Conservation (phyloP, 1,284 basidiomycete species). For the Lentinus polychrous region DNA sequence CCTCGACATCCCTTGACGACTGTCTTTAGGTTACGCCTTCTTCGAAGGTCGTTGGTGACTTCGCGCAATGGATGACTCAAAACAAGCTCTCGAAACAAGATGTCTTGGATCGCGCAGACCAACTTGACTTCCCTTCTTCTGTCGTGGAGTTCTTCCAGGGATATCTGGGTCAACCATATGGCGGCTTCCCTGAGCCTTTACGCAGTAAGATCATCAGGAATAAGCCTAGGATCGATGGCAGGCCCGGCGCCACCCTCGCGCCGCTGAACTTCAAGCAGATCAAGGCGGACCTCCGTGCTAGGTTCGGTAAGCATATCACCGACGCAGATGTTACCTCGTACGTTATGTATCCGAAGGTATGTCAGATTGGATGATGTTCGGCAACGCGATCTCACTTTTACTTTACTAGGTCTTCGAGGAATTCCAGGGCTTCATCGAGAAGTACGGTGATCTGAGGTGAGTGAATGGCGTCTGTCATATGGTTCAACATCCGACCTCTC, state of each 20-base stretch:
- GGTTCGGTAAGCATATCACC: constrained; percentile 92
- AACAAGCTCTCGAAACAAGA: constrained; percentile 87
- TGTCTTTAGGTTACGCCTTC: constrained; percentile 84
- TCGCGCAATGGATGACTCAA: constrained; percentile 98
- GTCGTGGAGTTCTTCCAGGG: constrained; percentile 98
- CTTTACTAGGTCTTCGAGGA: constrained; percentile 86
- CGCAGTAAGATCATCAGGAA: constrained; percentile 90
- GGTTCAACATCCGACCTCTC: not conserved
- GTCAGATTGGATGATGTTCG: constrained; percentile 7
- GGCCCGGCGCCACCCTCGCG: constrained; percentile 83
- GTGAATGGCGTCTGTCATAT: constrained; percentile 4
- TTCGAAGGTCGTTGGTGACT: constrained; percentile 98
- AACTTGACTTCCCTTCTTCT: constrained; percentile 95
- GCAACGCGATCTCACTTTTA: constrained; percentile 7
- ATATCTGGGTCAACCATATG: constrained; percentile 93
- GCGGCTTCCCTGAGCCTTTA: constrained; percentile 97
- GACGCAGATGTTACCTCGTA: constrained; percentile 92
- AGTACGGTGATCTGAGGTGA: constrained; percentile 91
- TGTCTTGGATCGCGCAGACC: constrained; percentile 80
- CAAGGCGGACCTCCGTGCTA: constrained; percentile 87
- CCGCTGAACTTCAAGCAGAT: constrained; percentile 95
- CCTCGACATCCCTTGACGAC: not conserved
- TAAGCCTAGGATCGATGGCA: constrained; percentile 88
- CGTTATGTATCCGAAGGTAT: constrained; percentile 92
- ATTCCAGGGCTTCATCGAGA: constrained; percentile 90